Evolutionary conservation across 495 filamentous ascomycete species (phyloP), one percentile per base, ranked within the genome.

Genomic region (Penicillium bovifimosum): DNA sequence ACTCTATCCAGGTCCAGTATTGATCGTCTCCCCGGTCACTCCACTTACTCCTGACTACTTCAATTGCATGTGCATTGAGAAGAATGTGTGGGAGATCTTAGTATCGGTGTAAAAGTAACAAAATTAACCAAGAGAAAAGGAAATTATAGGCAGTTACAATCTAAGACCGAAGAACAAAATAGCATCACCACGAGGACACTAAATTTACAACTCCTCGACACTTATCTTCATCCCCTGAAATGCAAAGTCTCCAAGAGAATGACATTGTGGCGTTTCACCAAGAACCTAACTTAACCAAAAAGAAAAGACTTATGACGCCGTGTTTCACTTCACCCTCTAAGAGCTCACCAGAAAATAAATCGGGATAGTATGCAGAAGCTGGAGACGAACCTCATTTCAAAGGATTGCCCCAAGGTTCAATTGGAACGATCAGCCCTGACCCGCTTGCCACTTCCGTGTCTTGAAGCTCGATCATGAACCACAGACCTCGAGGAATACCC

Each of bases 21-120:
- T 1, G 60, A 63, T 63, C 60, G 57, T 34, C 54, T 58, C 47
- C 54, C 59, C 57, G 49, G 50, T 41, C 47, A 49, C 60, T 53
- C 58, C 54, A 59, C 51, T 51, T 55, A 42, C 56, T 56, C 55
- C 55, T 58, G 59, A 47, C 31, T 51, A 24, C 20, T 24, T 24
- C 36, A 9, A 18, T 38, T 48, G 34, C n/a, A 26, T 26, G 18
- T 46, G 28, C 43, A 32, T 11, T 5, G n/a, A 33, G 14, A 31
- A 29, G 32, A 34, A 31, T 9, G 29, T 31, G 9, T 31, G 29
- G 6, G 9, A 10, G 29, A 31, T 31, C 29, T 31, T 31, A 31
- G 20, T 24, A 24, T 24, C 20, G 20, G 20, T 24, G 20, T 24
- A 24, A 24, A 24, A 4, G 11, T 1, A 36, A 36, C 4, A 36